Conservation (phyloP, 2,329 filamentous ascomycete genomes). For the Epicoccum sorghinum region DNA sequence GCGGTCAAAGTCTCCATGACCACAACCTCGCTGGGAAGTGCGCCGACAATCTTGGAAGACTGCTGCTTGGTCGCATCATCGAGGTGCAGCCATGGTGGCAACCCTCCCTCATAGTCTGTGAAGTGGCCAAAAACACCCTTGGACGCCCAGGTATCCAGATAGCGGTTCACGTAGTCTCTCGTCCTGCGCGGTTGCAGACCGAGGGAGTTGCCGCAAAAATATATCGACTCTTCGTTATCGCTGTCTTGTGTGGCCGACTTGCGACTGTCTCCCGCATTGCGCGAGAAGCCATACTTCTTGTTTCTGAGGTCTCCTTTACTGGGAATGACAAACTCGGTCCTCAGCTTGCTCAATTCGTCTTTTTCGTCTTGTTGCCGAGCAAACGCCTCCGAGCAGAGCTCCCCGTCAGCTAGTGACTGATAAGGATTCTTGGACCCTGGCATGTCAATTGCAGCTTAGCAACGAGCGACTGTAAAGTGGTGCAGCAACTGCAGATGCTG, state of each 20-base stretch:
- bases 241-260: slow-evolving; percentile 25
- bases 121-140: slow-evolving; percentile 89
- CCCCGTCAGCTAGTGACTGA: slow-evolving; percentile 19
- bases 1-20: slow-evolving; percentile 87
- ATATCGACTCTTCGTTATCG: slow-evolving; percentile 62
- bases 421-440: slow-evolving; percentile 33
- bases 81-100: slow-evolving; percentile 77
- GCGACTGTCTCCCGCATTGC: slow-evolving; percentile 8
- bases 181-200: slow-evolving; percentile 79
- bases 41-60: slow-evolving; percentile 77
- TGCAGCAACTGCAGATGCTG: not conserved
- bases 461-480: slow-evolving; percentile 1
- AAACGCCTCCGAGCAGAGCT: slow-evolving; percentile 41
- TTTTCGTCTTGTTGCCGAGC: slow-evolving; percentile 43
- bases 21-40: slow-evolving; percentile 73
- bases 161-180: slow-evolving; percentile 68
- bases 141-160: slow-evolving; percentile 82
- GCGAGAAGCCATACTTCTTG: slow-evolving; percentile 52
- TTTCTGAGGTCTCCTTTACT: slow-evolving; percentile 73
- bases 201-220: slow-evolving; percentile 89
- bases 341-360: slow-evolving; percentile 50
- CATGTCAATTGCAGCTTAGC: slow-evolving; percentile 26
- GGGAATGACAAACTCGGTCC: slow-evolving; percentile 78
- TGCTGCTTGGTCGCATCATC: slow-evolving; percentile 74
- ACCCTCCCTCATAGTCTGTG: slow-evolving; percentile 67